Evolutionary conservation across 2,329 filamentous ascomycete species (phyloP).

Genomic region (Fusarium metavorans): DNA sequence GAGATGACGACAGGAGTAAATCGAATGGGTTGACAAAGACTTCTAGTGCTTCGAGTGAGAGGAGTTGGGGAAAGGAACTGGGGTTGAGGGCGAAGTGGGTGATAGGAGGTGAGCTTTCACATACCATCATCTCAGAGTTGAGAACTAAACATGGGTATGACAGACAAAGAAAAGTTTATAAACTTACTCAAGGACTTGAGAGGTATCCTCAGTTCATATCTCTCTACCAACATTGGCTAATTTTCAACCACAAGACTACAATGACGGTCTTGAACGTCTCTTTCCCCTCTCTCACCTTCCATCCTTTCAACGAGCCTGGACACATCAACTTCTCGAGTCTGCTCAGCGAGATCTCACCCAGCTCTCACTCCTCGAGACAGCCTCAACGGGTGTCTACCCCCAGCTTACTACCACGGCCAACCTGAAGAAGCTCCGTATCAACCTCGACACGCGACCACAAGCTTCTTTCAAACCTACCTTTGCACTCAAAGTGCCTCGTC

Average conservation of each 20-base stretch:
- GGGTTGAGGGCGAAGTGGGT: slow-evolving; percentile 58
- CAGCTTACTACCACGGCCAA: slow-evolving; percentile 56
- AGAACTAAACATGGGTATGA: background rate
- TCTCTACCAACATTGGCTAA: background rate
- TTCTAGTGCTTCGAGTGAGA: slow-evolving; percentile 34
- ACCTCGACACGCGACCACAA: slow-evolving; percentile 57
- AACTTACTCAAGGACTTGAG: slow-evolving; percentile 55
- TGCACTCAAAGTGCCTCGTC: slow-evolving; percentile 53
- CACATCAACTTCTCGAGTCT: slow-evolving; percentile 59
- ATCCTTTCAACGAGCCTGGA: slow-evolving; percentile 60
- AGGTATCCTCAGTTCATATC: slow-evolving; percentile 40
- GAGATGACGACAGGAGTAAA: slow-evolving; percentile 38
- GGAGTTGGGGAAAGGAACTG: slow-evolving; percentile 49
- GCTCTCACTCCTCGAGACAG: slow-evolving; percentile 56
- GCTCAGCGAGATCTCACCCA: slow-evolving; percentile 56
- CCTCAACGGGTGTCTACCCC: slow-evolving; percentile 56
- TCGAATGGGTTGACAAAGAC: slow-evolving; percentile 31
- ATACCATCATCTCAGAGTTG: background rate
- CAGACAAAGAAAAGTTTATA: slow-evolving; percentile 60
- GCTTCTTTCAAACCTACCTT: slow-evolving; percentile 57
- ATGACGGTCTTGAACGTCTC: slow-evolving; percentile 60
- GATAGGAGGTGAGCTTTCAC: slow-evolving; percentile 50
- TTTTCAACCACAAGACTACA: slow-evolving; percentile 52
- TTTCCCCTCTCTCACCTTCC: slow-evolving; percentile 57
- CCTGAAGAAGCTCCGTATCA: slow-evolving; percentile 60